phyloP scores from a whole-genome alignment of 2,329 filamentous ascomycete species.

The Gyromitra esculenta region DNA sequence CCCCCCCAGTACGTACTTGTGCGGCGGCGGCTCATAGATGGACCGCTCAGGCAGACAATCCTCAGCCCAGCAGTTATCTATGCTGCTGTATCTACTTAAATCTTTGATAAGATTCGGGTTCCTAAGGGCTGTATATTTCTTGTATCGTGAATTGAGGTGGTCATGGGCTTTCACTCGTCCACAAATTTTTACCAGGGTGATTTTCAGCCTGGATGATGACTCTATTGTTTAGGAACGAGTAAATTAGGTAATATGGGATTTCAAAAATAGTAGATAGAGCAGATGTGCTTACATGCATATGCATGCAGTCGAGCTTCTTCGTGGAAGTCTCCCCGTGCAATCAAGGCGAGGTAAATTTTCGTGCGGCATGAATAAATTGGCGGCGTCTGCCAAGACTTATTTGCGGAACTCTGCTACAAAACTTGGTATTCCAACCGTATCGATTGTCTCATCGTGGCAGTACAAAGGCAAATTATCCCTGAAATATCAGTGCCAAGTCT shows the following conservation, averaged over 20 bases:
- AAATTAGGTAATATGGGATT: background rate
- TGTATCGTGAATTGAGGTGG: background rate
- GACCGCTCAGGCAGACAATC: background rate
- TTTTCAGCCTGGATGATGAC: background rate
- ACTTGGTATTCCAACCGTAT: background rate
- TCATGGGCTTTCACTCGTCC: slow-evolving; percentile 3
- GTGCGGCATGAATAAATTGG: slow-evolving; percentile 27
- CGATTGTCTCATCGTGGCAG: slow-evolving; percentile 13
- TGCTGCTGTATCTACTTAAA: background rate
- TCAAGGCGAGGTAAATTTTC: slow-evolving; percentile 5
- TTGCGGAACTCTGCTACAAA: background rate
- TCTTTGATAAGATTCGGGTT: background rate
- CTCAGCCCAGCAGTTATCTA: background rate
- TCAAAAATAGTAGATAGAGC: background rate
- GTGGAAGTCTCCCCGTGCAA: background rate
- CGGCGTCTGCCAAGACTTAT: background rate
- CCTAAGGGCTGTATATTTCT: background rate
- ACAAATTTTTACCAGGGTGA: too few species aligned
- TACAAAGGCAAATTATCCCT: background rate
- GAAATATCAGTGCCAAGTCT: slow-evolving; percentile 2
- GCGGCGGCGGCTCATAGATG: background rate
- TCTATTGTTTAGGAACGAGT: background rate
- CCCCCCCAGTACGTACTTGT: background rate
- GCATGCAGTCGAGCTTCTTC: background rate
- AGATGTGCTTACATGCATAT: slow-evolving; percentile 8